A percentile compares a stretch with the other conserved stretches of the same genome.
phyloP scores from a whole-genome alignment of 352 stramenopile species.

The Phytophthora palmivora region DNA sequence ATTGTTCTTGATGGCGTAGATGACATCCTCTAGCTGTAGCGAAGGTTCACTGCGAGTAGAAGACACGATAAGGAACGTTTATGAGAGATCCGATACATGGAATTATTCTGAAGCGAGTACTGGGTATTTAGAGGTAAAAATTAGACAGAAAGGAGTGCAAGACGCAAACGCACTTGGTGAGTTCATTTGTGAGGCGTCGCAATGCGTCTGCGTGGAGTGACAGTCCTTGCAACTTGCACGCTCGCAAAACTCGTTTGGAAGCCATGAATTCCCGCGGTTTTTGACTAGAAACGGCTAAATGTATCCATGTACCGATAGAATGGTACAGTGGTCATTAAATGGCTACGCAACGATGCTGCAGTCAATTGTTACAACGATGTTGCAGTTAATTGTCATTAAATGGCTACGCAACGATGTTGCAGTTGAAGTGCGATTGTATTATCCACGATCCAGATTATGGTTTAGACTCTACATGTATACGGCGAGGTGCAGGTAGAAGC shows the following conservation, averaged over 20 bases:
- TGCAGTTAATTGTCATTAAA: no score
- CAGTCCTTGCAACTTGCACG: constrained; percentile 86
- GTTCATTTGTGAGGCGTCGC: constrained; percentile 64
- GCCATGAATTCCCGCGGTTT: constrained; percentile 51
- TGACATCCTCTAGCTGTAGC: constrained; percentile 81
- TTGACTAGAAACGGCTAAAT: constrained; percentile 12
- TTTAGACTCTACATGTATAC: constrained; percentile 17
- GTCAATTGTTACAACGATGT: no score
- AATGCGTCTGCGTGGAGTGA: constrained; percentile 81
- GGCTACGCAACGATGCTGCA: no score
- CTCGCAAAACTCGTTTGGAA: constrained; percentile 83
- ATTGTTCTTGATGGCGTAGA: constrained; percentile 91
- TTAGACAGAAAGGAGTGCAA: constrained; percentile 6
- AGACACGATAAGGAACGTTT: constrained; percentile 6
- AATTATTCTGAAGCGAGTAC: constrained; percentile 6
- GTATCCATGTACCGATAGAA: constrained; percentile 21
- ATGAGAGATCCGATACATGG: constrained; percentile 1
- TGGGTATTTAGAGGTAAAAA: constrained; percentile 9
- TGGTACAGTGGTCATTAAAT: constrained; percentile 17
- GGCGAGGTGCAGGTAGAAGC: constrained; percentile 5
- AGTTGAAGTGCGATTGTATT: constrained; percentile 21
- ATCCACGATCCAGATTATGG: constrained; percentile 10
- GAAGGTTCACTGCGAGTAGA: constrained; percentile 58
- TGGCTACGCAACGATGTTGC: no score
- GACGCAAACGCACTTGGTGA: constrained; percentile 55